Conservation (phyloP, 1,284 basidiomycete species). For the Rhodotorula sp. region DNA sequence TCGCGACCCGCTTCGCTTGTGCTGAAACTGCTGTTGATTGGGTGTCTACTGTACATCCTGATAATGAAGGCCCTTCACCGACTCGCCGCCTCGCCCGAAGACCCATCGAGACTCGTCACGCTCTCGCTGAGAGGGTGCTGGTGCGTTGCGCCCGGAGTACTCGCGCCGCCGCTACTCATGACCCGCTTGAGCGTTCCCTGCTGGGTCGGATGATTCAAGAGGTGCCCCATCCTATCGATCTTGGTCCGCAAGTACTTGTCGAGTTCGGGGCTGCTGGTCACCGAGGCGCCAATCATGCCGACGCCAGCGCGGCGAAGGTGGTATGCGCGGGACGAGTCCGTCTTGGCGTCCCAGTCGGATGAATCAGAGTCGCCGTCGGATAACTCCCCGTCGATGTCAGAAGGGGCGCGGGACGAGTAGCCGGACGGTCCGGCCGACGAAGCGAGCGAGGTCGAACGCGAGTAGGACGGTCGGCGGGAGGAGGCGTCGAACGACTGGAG, state of each 20-base stretch:
- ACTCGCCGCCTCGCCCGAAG: too few species aligned
- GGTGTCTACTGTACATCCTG: too few species aligned
- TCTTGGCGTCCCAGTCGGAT: constrained; percentile 44
- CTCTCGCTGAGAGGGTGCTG: constrained; percentile 21
- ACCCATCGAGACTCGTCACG: constrained; percentile 2
- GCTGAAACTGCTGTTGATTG: too few species aligned
- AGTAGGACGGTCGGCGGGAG: constrained; percentile 11
- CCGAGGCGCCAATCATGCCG: constrained; percentile 78
- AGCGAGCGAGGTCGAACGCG: constrained; percentile 18
- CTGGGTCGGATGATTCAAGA: constrained; percentile 63
- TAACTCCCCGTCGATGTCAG: background rate
- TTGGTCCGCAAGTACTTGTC: constrained; percentile 96
- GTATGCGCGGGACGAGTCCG: constrained; percentile 45
- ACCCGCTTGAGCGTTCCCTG: constrained; percentile 1
- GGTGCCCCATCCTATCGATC: constrained; percentile 93
- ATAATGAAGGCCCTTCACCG: too few species aligned
- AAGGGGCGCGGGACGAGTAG: background rate
- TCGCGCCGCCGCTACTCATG: background rate
- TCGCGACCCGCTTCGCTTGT: too few species aligned
- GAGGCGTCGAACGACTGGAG: constrained; percentile 3
- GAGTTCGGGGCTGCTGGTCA: constrained; percentile 78
- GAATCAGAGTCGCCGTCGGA: constrained; percentile 42
- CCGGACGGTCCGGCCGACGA: background rate
- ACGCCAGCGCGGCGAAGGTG: constrained; percentile 62
- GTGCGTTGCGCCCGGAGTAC: background rate